Evolutionary conservation across 1,139 yeast genomes (phyloP).

Genomic region (Taiozyma sp.): DNA sequence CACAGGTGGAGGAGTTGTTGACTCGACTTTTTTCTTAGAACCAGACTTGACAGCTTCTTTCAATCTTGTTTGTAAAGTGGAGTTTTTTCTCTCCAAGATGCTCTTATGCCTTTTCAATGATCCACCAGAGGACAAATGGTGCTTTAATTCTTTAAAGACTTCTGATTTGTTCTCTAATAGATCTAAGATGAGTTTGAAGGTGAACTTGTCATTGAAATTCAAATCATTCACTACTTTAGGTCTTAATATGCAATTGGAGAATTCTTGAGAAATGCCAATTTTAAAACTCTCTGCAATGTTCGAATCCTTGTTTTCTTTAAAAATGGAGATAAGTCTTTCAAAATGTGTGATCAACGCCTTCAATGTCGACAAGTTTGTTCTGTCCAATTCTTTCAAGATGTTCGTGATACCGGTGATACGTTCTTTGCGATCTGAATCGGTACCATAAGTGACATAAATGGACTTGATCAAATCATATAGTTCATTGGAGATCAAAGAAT

Average conservation of each 20-base stretch:
- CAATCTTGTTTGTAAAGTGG: constrained; percentile 19
- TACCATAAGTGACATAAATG: constrained; percentile 58
- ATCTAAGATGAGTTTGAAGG: constrained; percentile 54
- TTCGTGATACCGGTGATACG: constrained; percentile 59
- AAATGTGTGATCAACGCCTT: constrained; percentile 78
- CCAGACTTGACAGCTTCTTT: constrained; percentile 20
- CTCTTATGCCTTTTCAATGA: constrained; percentile 1
- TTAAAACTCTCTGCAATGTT: constrained; percentile 41
- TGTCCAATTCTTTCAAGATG: constrained; percentile 61
- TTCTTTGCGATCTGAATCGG: constrained; percentile 24
- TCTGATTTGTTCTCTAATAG: constrained; percentile 52
- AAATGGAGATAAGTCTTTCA: constrained; percentile 54
- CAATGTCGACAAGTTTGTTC: constrained; percentile 70
- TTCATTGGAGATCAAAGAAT: constrained; percentile 63
- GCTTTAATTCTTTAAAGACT: constrained; percentile 46
- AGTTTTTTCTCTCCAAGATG: constrained; percentile 14
- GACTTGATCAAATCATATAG: constrained; percentile 64
- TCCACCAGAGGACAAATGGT: constrained; percentile 17
- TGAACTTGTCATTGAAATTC: constrained; percentile 53
- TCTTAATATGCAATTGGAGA: constrained; percentile 57
- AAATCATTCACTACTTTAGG: constrained; percentile 44
- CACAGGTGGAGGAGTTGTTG: not conserved
- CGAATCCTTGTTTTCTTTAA: constrained; percentile 31
- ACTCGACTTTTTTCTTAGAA: constrained; percentile 5
- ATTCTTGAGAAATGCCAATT: constrained; percentile 51